These are phyloP conservation scores for Groenewaldozyma auringiensis DNA, from an alignment of 1,139 yeast genomes.

Conservation along the genomic window DNA sequence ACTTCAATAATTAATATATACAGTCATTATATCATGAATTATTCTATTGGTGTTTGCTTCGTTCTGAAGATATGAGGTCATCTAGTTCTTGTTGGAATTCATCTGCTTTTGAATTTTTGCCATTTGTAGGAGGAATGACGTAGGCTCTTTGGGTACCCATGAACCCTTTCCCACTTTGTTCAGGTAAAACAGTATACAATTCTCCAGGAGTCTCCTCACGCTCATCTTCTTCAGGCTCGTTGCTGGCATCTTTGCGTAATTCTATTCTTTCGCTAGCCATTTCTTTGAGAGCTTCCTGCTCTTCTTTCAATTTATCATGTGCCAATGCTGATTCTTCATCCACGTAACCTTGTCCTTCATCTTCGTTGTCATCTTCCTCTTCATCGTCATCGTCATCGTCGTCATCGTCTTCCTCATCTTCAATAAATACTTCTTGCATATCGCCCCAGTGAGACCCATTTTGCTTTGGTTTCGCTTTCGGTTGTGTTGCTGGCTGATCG, in stretches of 20 bases:
- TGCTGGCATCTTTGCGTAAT: background rate
- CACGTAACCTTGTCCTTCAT: constrained; percentile 22
- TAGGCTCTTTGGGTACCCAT: constrained; percentile 1
- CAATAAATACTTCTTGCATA: constrained; percentile 17
- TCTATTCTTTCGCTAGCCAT: background rate
- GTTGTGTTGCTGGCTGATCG: constrained; percentile 28
- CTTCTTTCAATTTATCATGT: constrained; percentile 40
- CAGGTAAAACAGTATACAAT: background rate
- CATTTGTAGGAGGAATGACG: background rate
- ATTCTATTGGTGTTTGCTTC: background rate
- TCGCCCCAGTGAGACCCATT: constrained; percentile 23
- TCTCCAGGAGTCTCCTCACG: background rate
- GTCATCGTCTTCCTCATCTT: constrained; percentile 25
- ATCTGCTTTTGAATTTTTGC: background rate
- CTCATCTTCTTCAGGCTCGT: background rate
- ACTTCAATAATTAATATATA: too few relatives aligned
- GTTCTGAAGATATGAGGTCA: background rate
- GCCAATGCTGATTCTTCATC: constrained; percentile 36
- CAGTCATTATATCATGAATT: too few relatives aligned
- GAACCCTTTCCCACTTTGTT: background rate
- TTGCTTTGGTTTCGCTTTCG: constrained; percentile 29
- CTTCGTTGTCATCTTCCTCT: constrained; percentile 22
- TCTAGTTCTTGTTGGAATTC: background rate
- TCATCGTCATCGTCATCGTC: constrained; percentile 21
- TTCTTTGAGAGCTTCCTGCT: background rate